phyloP scores from a whole-genome alignment of 345 rosid species.

The Syzygium aqueum region DNA sequence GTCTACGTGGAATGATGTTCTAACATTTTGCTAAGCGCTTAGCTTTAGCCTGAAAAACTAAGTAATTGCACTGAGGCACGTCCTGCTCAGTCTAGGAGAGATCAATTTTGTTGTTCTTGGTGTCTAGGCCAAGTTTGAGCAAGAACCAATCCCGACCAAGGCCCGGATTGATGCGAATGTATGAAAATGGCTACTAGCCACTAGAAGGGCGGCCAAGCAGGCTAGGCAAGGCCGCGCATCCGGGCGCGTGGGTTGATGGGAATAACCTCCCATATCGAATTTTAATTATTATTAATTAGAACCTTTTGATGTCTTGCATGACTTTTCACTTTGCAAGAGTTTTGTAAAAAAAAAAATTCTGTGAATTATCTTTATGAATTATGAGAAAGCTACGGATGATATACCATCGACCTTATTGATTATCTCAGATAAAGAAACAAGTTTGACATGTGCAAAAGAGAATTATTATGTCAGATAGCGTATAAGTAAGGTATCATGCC shows the following conservation, averaged over 20 bases:
- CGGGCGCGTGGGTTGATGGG: fast-evolving
- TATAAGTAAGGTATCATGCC: background rate
- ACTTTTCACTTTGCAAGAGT: no score
- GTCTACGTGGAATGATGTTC: fast-evolving
- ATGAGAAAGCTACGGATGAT: background rate
- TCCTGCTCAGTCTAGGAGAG: background rate
- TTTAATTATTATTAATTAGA: no score
- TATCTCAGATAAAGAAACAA: background rate
- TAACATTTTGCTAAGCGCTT: background rate
- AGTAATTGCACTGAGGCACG: background rate
- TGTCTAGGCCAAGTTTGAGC: background rate
- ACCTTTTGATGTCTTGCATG: background rate
- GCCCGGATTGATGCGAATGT: no score
- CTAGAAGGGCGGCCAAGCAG: background rate
- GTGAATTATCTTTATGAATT: no score
- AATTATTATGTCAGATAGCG: fast-evolving
- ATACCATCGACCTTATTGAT: background rate
- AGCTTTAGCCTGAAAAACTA: background rate
- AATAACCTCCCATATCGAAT: background rate
- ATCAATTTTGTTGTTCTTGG: background rate
- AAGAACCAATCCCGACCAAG: background rate
- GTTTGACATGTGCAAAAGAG: background rate
- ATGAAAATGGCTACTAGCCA: background rate
- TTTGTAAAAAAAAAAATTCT: no score
- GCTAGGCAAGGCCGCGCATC: background rate